phyloP scores from a whole-genome alignment of 2,329 filamentous ascomycete species.

The Sporothrix phasma region DNA sequence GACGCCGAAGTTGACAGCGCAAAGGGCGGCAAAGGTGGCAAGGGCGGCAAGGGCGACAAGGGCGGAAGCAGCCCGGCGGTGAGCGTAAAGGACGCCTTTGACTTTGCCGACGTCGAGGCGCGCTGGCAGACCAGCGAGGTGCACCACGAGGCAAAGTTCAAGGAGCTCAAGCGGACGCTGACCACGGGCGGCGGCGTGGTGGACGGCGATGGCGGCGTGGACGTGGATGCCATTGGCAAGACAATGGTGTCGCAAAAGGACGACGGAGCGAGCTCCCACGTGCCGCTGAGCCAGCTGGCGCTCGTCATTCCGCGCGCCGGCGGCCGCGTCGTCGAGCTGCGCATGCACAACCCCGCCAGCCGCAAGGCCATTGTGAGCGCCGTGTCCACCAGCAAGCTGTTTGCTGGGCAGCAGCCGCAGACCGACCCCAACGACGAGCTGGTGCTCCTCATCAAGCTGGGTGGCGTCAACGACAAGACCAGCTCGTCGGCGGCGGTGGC shows the following conservation, averaged over 20 bases:
- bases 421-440: slow-evolving; percentile 47
- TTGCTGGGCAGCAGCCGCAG: slow-evolving; percentile 31
- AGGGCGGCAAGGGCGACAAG: no score
- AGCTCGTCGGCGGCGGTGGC: not conserved
- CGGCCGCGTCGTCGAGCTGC: slow-evolving; percentile 21
- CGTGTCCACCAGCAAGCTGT: slow-evolving; percentile 18
- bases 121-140: slow-evolving; percentile 18
- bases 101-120: slow-evolving; percentile 20
- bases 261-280: not conserved
- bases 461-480: slow-evolving; percentile 26
- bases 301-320: slow-evolving; percentile 19
- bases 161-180: slow-evolving; percentile 17
- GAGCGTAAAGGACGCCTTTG: slow-evolving; percentile 16
- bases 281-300: slow-evolving; percentile 19
- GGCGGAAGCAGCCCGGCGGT: no score
- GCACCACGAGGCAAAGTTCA: slow-evolving; percentile 19
- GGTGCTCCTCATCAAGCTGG: slow-evolving; percentile 45
- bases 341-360: slow-evolving; percentile 18
- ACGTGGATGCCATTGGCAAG: slow-evolving; percentile 19
- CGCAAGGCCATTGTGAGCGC: slow-evolving; percentile 20
- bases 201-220: slow-evolving; percentile 15
- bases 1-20: slow-evolving; percentile 7
- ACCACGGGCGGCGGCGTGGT: slow-evolving; percentile 6
- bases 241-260: slow-evolving; percentile 13
- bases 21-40: slow-evolving; percentile 12